Percentiles rank a stretch among this genome's conserved stretches.
phyloP scores from a whole-genome alignment of 1,139 yeast species.

The Hemisphaericaspora xylofermentans region DNA sequence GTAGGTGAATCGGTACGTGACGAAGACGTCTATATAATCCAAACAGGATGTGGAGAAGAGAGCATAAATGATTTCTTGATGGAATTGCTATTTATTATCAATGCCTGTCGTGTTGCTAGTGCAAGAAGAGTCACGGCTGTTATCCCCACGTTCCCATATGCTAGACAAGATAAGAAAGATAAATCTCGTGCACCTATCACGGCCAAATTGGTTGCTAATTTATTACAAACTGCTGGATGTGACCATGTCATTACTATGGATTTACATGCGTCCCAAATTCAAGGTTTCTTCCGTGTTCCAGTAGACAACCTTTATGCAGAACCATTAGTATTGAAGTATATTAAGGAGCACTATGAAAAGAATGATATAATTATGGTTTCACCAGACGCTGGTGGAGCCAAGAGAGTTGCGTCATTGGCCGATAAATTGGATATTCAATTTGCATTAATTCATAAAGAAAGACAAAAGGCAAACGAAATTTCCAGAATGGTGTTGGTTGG shows the following conservation, averaged over 20 bases:
- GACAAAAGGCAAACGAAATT: conserved; percentile 78
- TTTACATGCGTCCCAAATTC: conserved; percentile 80
- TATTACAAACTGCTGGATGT: conserved; percentile 78
- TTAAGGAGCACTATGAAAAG: conserved; percentile 50
- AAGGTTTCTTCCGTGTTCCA: conserved; percentile 78
- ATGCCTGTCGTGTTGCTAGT: conserved; percentile 77
- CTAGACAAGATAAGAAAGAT: conserved; percentile 81
- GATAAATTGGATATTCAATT: conserved; percentile 74
- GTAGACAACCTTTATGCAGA: conserved; percentile 82
- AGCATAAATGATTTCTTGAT: conserved; percentile 62
- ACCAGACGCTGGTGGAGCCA: conserved; percentile 88
- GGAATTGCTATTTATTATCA: conserved; percentile 70
- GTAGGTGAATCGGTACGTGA: conserved; percentile 96
- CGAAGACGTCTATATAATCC: conserved; percentile 90
- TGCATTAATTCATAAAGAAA: conserved; percentile 79
- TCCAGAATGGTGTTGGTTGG: conserved; percentile 77
- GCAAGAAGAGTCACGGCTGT: conserved; percentile 79
- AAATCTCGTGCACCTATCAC: conserved; percentile 81
- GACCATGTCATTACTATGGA: conserved; percentile 83
- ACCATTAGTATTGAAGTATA: conserved; percentile 70
- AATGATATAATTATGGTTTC: conserved; percentile 62
- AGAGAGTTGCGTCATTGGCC: conserved; percentile 77
- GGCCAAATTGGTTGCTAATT: conserved; percentile 74
- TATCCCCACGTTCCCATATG: conserved; percentile 78
- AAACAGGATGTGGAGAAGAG: conserved; percentile 80